A percentile compares a stretch with the other conserved stretches of the same genome.
These are phyloP conservation scores for Rhodotorula sphaerocarpa DNA, from an alignment of 768 basidiomycete genomes.

Conservation along the genomic window DNA sequence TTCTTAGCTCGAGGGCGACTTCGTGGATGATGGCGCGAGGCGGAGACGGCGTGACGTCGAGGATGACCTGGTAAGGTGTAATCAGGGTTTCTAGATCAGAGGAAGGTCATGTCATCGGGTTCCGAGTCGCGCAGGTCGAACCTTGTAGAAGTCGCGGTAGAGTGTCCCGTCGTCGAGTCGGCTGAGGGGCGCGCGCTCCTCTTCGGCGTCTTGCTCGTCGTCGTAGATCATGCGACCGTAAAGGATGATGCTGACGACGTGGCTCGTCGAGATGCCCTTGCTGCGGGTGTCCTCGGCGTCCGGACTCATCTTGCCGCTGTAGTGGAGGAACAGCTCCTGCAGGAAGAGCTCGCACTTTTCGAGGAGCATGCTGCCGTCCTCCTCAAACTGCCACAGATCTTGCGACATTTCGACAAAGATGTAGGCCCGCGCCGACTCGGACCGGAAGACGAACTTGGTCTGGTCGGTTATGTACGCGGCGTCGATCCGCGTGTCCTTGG, in stretches of 20 bases:
- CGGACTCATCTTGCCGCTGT: constrained; percentile 48
- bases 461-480: constrained; percentile 68
- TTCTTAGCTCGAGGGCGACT: constrained; percentile 19
- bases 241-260: constrained; percentile 86
- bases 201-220: constrained; percentile 51
- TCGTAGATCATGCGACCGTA: constrained; percentile 90
- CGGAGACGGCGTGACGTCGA: constrained; percentile 56
- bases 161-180: constrained; percentile 59
- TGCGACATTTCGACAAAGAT: constrained; percentile 94
- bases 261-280: constrained; percentile 67
- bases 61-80: constrained; percentile 58
- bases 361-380: constrained; percentile 74
- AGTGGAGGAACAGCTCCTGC: constrained; percentile 74
- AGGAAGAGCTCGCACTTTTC: constrained; percentile 97
- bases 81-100: no score
- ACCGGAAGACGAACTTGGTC: constrained; percentile 84
- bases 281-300: constrained; percentile 25
- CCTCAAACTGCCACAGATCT: constrained; percentile 93
- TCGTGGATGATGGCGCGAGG: constrained; percentile 28
- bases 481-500: not conserved
- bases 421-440: constrained; percentile 80
- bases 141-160: constrained; percentile 51
- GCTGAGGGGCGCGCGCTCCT: constrained; percentile 68
- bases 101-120: no score
- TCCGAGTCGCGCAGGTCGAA: no score